Evolutionary conservation across 1,139 yeast genomes (phyloP).

Genomic region (Blastobotrys malaysiensis): DNA sequence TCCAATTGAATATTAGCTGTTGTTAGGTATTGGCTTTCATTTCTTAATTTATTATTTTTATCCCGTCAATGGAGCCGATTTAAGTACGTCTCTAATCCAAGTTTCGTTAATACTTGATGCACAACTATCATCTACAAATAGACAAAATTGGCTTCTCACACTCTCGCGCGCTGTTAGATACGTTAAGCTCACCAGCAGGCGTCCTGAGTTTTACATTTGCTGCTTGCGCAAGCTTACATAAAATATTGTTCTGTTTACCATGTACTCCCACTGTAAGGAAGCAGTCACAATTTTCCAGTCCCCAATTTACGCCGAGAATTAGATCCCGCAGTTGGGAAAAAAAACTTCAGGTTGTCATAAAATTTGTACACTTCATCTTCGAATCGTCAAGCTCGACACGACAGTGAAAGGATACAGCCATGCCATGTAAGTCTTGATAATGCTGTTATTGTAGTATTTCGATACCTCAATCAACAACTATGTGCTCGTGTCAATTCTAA

Average conservation of each 20-base stretch:
- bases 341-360: neutral
- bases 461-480: neutral
- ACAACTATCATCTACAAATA: neutral
- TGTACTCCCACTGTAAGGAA: neutral
- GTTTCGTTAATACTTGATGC: neutral
- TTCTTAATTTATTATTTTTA: no score
- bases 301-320: neutral
- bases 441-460: neutral
- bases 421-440: neutral
- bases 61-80: no score
- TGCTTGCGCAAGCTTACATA: neutral
- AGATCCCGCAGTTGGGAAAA: neutral
- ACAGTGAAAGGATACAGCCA: neutral
- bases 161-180: neutral
- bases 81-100: neutral
- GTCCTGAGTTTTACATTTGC: neutral
- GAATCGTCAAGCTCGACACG: slow-evolving; percentile 1
- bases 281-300: neutral
- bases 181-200: neutral
- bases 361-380: neutral
- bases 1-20: neutral
- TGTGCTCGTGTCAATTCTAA: neutral
- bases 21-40: no score
- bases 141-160: neutral
- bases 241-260: neutral